Conservation (phyloP, 2,329 filamentous ascomycete genomes). For the Aspergillus arachidicola region DNA sequence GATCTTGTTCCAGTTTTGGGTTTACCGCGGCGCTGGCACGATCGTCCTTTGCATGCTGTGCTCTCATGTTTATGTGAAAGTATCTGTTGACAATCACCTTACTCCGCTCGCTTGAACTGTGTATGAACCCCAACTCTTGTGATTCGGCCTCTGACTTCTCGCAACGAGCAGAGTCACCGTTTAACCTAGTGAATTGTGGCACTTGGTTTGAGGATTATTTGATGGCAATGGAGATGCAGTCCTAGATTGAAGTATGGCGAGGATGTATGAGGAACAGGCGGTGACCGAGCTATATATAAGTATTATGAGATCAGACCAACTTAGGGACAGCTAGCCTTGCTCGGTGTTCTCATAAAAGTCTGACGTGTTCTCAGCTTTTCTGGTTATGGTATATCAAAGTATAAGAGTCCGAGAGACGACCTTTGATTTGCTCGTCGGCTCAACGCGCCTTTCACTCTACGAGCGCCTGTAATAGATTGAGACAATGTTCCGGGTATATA, state of each 20-base stretch:
- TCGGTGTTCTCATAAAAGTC: neutral
- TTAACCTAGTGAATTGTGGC: neutral
- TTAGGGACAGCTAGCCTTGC: neutral
- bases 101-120: neutral
- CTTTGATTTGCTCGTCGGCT: neutral
- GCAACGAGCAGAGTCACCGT: neutral
- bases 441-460: neutral
- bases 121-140: too few relatives aligned
- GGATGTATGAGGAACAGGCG: neutral
- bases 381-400: neutral
- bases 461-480: neutral
- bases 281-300: too few relatives aligned
- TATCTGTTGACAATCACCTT: neutral
- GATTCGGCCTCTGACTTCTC: too few relatives aligned
- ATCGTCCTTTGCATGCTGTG: constrained; percentile 14
- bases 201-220: too few relatives aligned
- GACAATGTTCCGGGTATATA: neutral
- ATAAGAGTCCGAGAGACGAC: too few relatives aligned
- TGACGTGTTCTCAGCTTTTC: neutral
- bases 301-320: neutral
- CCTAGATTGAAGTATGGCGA: neutral
- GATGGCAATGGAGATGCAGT: neutral
- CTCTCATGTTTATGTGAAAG: neutral
- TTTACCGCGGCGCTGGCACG: constrained; percentile 11
- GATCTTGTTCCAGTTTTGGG: constrained; percentile 35